phyloP scores from a whole-genome alignment of 2,329 filamentous ascomycete species.

The Scleromitrula shiraiana region DNA sequence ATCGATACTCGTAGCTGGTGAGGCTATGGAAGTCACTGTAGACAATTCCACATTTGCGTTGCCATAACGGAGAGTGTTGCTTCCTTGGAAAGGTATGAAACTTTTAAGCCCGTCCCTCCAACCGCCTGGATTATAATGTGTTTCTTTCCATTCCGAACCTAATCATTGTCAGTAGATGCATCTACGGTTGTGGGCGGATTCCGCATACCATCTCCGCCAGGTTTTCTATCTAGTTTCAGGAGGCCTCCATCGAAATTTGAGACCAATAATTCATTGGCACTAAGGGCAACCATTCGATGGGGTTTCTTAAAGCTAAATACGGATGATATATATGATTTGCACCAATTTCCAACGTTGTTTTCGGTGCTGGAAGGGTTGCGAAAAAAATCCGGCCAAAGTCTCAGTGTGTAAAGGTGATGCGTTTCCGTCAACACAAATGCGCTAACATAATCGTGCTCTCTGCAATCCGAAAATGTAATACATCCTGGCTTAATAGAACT shows the following conservation, averaged over 20 bases:
- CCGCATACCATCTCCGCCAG: constrained; percentile 40
- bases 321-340: constrained; percentile 65
- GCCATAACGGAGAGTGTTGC: constrained; percentile 55
- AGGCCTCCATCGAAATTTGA: constrained; percentile 74
- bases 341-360: constrained; percentile 65
- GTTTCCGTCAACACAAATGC: constrained; percentile 72
- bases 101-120: constrained; percentile 62
- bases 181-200: neutral
- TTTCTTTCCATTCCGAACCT: constrained; percentile 55
- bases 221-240: constrained; percentile 58
- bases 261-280: constrained; percentile 65
- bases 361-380: constrained; percentile 61
- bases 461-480: constrained; percentile 72
- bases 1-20: constrained; percentile 38
- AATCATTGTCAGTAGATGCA: constrained; percentile 9
- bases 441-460: constrained; percentile 68
- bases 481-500: constrained; percentile 67
- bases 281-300: constrained; percentile 72
- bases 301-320: constrained; percentile 70
- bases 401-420: constrained; percentile 77
- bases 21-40: constrained; percentile 55
- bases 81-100: constrained; percentile 58
- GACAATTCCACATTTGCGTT: constrained; percentile 58
- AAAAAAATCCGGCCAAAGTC: constrained; percentile 77
- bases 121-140: constrained; percentile 64